Evolutionary conservation across 2,329 filamentous ascomycete species (phyloP), one percentile per base, ranked within the genome.

Genomic region (Pleoardoris graminearum): DNA sequence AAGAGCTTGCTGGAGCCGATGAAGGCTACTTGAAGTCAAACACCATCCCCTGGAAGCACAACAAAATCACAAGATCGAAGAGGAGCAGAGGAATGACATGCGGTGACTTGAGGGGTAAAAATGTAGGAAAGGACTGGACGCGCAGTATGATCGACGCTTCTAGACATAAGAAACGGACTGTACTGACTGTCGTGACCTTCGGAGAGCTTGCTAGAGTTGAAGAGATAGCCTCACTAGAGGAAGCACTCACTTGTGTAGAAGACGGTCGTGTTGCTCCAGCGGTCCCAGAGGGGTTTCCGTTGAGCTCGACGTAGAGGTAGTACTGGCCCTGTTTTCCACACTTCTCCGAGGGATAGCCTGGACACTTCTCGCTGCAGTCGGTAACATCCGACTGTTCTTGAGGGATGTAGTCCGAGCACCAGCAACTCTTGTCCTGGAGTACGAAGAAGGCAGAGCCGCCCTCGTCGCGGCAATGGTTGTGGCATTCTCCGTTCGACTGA

Each of bases 401-500:
- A 7, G 89, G 89, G 2, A 79, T 79, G 63, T 85, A 85, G 68
- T 91, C 81, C 32, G 87, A 86, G 69, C 89, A 93, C 88, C 88
- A 93, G 68, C 89, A 93, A 46, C 79, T 72, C 27, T 83, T 76
- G 14, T 74, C 79, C 61, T 90, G 82, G 1, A 91, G 76, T 42
- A 93, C 77, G 58, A 87, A 88, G 56, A 86, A 89, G 33, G 88
- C 87, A 58, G 79, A 88, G 25, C 53, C 57, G 44, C 56, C 64
- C 14, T 77, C 60, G 17, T 67, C 64, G 22, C 72, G 62, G 73
- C 89, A 93, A 43, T 79, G 79, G 43, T 82, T 75, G 44, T 78
- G 74, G 68, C 89, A 93, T 11, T 85, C 79, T 25, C 88, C 88
- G 61, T 90, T 85, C 17, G 87, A 88, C 69, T 91, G 87, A 48